These are phyloP conservation scores for Filobasidium wieringae DNA, from an alignment of 768 basidiomycete genomes.

Conservation along the genomic window DNA sequence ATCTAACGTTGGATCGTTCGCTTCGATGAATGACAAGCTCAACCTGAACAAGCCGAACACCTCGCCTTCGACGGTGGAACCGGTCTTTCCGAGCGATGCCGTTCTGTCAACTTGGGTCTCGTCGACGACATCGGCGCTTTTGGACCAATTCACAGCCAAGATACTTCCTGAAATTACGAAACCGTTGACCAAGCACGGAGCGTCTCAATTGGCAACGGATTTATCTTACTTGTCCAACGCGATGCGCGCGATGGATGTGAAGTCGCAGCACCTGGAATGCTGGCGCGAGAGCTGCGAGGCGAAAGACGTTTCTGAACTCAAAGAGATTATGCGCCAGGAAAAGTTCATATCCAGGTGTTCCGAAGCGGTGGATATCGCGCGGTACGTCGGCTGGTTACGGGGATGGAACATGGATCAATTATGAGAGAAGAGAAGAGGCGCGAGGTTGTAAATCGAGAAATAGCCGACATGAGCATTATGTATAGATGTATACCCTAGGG, in stretches of 20 bases:
- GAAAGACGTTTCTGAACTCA: slow-evolving; percentile 43
- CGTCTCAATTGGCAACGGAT: slow-evolving; percentile 74
- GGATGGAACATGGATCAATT: neutral
- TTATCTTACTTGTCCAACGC: slow-evolving; percentile 83
- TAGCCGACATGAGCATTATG: no score
- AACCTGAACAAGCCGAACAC: neutral
- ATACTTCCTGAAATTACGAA: slow-evolving; percentile 59
- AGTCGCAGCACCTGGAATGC: slow-evolving; percentile 60
- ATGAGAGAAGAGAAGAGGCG: no score
- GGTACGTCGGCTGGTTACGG: neutral
- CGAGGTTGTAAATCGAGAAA: no score
- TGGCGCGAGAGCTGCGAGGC: slow-evolving; percentile 65
- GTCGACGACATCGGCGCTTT: slow-evolving; percentile 69
- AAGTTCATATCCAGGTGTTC: neutral
- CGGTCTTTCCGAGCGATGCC: slow-evolving; percentile 54
- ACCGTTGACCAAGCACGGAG: slow-evolving; percentile 53
- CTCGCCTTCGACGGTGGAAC: slow-evolving; percentile 12
- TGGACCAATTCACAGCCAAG: slow-evolving; percentile 57
- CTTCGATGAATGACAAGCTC: slow-evolving; percentile 33
- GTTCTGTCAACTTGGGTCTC: slow-evolving; percentile 85
- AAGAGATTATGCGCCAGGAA: slow-evolving; percentile 10
- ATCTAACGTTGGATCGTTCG: slow-evolving; percentile 11
- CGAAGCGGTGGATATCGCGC: neutral
- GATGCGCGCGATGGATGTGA: slow-evolving; percentile 77
- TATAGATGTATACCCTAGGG: no score